Evolutionary conservation across 208 protist species (phyloP), one percentile per base, ranked within the genome.

Genomic region (Leishmania tropica): DNA sequence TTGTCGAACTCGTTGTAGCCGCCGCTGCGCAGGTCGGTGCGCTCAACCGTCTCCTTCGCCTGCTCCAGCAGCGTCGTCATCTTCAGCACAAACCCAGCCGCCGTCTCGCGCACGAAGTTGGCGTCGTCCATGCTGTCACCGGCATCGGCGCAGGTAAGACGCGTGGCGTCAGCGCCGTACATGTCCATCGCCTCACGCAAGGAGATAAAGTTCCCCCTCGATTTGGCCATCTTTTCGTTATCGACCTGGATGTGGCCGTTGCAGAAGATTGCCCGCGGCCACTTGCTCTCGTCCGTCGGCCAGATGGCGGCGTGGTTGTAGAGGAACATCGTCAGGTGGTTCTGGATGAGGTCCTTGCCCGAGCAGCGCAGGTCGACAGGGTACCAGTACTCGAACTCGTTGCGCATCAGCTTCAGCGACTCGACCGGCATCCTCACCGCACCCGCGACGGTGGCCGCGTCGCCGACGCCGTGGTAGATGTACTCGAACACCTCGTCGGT

Each of bases 231-330:
- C 93, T 99, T 99, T 64, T 99, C 98, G 70, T 91, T 94, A 89
- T 99, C 99, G 48, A 99, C 91, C 71, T 99, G 88, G 56, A 99
- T 95, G 85, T 99, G 98, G n/a, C 99, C 99, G 87, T 99, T 99
- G 83, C 98, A 98, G 89, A 98, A 99, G 72, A 99, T 97, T 75
- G 90, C 87, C 58, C 90, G 79, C 56, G 99, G 99, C 88, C 94
- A 93, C 83, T 90, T 92, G 74, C 73, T 80, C 64, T 83, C 58
- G 67, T 97, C 90, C 8, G 92, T 76, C 13, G 91, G 83, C 95
- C 97, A 99, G 81, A 99, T 99, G n/a, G 99, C 99, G 15, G 96
- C 94, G 93, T 99, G 99, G 85, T 99, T 99, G 94, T 99, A 99
- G 11, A 99, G 85, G 79, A 96, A 99, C 95, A 99, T 99, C 31